Percentiles rank a stretch among this genome's conserved stretches.
Conservation (phyloP, 108 stramenopile genomes). For the Hondaea fermentalgiana region DNA sequence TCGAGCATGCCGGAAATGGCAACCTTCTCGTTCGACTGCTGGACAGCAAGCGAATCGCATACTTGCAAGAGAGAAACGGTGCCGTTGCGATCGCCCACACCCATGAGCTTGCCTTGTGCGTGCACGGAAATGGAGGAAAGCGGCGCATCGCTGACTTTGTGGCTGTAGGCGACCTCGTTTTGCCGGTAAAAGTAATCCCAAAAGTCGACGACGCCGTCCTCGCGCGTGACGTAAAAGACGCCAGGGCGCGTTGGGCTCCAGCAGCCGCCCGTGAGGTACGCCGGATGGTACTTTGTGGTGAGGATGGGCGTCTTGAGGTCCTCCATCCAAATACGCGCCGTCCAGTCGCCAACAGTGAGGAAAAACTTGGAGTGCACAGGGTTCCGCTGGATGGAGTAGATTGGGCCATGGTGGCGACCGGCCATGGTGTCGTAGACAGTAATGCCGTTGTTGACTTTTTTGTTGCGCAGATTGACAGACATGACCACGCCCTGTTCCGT, state of each 20-base stretch:
- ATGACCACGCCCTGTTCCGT: slow-evolving; percentile 76
- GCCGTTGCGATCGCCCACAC: slow-evolving; percentile 70
- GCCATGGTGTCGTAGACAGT: slow-evolving; percentile 62
- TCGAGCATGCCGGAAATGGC: slow-evolving; percentile 66
- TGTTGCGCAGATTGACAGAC: slow-evolving; percentile 63
- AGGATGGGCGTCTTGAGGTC: slow-evolving; percentile 73
- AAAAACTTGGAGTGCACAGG: slow-evolving; percentile 72
- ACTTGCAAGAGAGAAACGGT: slow-evolving; percentile 73
- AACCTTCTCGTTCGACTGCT: slow-evolving; percentile 59
- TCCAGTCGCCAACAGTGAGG: slow-evolving; percentile 81
- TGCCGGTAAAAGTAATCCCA: slow-evolving; percentile 79
- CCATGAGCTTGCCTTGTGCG: slow-evolving; percentile 64
- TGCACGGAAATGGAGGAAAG: slow-evolving; percentile 64
- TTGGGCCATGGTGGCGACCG: slow-evolving; percentile 74
- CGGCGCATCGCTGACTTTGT: slow-evolving; percentile 67
- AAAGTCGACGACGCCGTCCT: slow-evolving; percentile 69
- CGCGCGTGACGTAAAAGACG: slow-evolving; percentile 73
- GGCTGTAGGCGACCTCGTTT: slow-evolving; percentile 71
- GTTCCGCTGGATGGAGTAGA: slow-evolving; percentile 73
- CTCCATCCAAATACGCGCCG: slow-evolving; percentile 70
- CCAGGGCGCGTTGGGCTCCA: slow-evolving; percentile 76
- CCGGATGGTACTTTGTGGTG: slow-evolving; percentile 63
- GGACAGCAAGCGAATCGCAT: slow-evolving; percentile 53
- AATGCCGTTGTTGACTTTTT: slow-evolving; percentile 69
- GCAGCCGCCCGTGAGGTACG: slow-evolving; percentile 68